These are phyloP conservation scores for Claviceps sp. DNA, from an alignment of 2,329 filamentous ascomycete species.

Conservation along the genomic window DNA sequence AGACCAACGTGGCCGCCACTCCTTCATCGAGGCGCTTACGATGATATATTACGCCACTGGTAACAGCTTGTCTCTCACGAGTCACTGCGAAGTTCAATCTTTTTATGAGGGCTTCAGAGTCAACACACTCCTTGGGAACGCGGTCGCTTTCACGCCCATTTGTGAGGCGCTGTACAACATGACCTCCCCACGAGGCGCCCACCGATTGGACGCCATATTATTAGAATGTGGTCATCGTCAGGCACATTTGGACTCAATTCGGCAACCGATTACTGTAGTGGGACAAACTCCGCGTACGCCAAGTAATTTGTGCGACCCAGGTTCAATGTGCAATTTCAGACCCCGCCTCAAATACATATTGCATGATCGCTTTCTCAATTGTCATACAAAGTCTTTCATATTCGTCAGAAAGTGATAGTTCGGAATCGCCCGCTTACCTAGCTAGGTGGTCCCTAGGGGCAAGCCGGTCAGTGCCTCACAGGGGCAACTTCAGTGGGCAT, in stretches of 20 bases:
- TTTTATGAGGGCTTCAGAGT: too few relatives aligned
- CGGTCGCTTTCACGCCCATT: neutral
- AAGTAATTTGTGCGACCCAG: neutral
- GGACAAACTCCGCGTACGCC: neutral
- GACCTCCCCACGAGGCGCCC: neutral
- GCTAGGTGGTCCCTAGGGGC: too few relatives aligned
- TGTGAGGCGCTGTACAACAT: neutral
- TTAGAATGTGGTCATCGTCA: conserved; percentile 1
- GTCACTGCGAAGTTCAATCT: neutral
- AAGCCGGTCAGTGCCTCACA: neutral
- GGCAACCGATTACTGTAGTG: neutral
- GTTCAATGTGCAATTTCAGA: conserved; percentile 1
- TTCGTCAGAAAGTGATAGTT: neutral
- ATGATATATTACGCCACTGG: neutral
- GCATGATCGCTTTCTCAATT: neutral
- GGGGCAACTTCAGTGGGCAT: neutral
- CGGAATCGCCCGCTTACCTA: neutral
- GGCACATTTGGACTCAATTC: conserved; percentile 1
- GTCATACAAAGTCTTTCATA: neutral
- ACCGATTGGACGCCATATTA: neutral
- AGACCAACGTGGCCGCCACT: neutral
- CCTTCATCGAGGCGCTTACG: neutral
- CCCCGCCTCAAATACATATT: neutral
- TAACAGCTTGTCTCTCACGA: too few relatives aligned
- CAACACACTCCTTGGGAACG: neutral